These are phyloP conservation scores for Pholiota molesta DNA, from an alignment of 768 basidiomycete genomes.

Conservation along the genomic window DNA sequence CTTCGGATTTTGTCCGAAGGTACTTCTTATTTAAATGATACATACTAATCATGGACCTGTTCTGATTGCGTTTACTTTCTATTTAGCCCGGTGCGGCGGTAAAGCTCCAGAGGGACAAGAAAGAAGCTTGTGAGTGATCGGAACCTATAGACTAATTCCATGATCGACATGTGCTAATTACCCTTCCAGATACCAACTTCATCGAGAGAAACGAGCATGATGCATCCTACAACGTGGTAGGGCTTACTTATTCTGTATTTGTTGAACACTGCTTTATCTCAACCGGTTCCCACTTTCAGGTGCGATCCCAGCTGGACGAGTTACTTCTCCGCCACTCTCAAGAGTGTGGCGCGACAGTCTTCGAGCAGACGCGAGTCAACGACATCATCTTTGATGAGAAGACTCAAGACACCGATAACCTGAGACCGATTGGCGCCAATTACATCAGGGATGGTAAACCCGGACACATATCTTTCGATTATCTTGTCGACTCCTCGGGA, in stretches of 20 bases:
- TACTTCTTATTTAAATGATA: background rate
- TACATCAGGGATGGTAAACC: conserved; percentile 28
- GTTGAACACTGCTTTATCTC: background rate
- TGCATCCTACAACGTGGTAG: conserved; percentile 39
- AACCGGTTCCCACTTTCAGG: conserved; percentile 16
- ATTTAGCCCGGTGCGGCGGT: conserved; percentile 42
- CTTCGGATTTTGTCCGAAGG: conserved; percentile 24
- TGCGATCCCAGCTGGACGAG: conserved; percentile 40
- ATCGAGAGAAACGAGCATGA: conserved; percentile 28
- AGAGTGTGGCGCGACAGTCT: conserved; percentile 32
- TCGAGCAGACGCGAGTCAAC: conserved; percentile 35
- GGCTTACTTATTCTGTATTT: conserved; percentile 4
- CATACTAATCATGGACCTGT: background rate
- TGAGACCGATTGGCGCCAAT: conserved; percentile 27
- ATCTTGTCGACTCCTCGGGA: conserved; percentile 39
- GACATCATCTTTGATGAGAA: conserved; percentile 29
- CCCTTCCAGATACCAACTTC: conserved; percentile 37
- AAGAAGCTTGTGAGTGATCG: conserved; percentile 38
- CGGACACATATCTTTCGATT: conserved; percentile 36
- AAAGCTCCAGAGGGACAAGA: conserved; percentile 40
- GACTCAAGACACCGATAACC: conserved; percentile 1
- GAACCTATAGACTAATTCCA: background rate
- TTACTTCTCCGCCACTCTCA: conserved; percentile 37
- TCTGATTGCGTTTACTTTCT: background rate
- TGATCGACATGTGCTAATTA: conserved; percentile 1